A percentile compares a stretch with the other conserved stretches of the same genome.
Evolutionary conservation across 116 monocot species (phyloP).

Genomic region (Papilionanthe hybrid): DNA sequence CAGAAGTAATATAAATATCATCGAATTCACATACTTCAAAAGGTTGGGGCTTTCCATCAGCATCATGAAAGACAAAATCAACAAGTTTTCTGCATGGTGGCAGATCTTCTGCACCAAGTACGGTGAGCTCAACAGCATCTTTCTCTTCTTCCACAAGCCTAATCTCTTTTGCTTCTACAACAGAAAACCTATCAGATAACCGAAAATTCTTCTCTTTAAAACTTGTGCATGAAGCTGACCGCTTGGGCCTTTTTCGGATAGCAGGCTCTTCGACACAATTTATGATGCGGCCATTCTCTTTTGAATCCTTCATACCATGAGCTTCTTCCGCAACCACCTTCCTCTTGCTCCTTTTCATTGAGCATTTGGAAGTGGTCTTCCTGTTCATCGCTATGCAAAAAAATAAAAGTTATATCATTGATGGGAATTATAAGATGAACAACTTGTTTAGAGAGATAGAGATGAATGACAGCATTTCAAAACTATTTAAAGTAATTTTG

Average conservation of each 20-base stretch:
- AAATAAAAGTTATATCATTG: neutral
- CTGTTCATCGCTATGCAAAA: constrained; percentile 18
- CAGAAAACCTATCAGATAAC: constrained; percentile 38
- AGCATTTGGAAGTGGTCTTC: constrained; percentile 11
- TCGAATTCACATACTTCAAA: constrained; percentile 94
- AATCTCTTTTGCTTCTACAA: constrained; percentile 38
- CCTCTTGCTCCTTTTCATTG: constrained; percentile 19
- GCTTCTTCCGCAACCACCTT: neutral
- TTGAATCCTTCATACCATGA: neutral
- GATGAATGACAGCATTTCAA: neutral
- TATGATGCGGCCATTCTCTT: constrained; percentile 13
- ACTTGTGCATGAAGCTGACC: constrained; percentile 67
- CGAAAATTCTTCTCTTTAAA: constrained; percentile 75
- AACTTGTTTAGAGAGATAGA: neutral
- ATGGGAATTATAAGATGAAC: neutral
- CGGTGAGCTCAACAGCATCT: constrained; percentile 67
- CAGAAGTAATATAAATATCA: constrained; percentile 76
- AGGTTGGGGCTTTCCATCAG: constrained; percentile 72
- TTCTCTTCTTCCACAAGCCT: constrained; percentile 59
- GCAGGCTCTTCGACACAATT: constrained; percentile 20
- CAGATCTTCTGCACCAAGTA: constrained; percentile 59
- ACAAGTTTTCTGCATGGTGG: constrained; percentile 73
- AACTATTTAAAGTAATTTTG: neutral
- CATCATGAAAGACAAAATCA: constrained; percentile 85
- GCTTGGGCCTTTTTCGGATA: constrained; percentile 61